Base-by-base conservation (phyloP, 2,329 filamentous ascomycete species). In the Thelonectria discophora region DNA sequence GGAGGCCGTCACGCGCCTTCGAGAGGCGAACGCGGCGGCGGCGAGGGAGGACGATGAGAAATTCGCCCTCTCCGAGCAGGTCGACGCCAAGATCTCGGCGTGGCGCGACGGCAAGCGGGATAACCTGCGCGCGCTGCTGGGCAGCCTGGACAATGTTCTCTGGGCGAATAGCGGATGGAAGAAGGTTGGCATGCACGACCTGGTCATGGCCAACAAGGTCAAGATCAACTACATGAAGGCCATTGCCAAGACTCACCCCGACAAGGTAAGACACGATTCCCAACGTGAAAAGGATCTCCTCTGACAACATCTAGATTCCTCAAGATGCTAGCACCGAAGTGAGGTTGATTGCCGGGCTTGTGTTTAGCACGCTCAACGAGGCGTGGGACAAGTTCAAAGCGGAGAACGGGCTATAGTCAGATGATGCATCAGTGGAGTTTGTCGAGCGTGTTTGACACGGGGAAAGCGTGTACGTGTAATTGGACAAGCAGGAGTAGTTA, bases 181-280 rank as follows among this genome's bases (percentile, higher is more conserved):
- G 82, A 97, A 96, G 81, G 90, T 98, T 58, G 93, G 93, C 32
- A 88, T 99, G 87, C 90, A 94, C 66, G 95, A 99, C 80, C 78
- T 99, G 69, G 90, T 99, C 54, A 86, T 97, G 84, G 89, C 93
- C 34, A 93, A 92, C 69, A 97, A 94, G 83, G 95, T 98, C 76
- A 99, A 99, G 86, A 90, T 99, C 66, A 84, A 91, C 62, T 99
- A 99, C 76, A 98, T 99, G 95, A 97, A 97, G 86, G 95, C 94
- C 6, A 98, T 99, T 84, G 92, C 90, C 11, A 98, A 97, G 84
- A 95, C 95, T 69, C 95, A 99, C 84, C 95, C 95, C 63, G 95
- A 99, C 77, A 99, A 99, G 90, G 95, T 97, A 83, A 78, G 87
- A 30, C 39, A 45, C 10, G 5, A 9, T 5, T 4, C 32, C 1